Evolutionary conservation across 2,329 filamentous ascomycete genomes (phyloP).

Genomic region (Xylaria sp.): DNA sequence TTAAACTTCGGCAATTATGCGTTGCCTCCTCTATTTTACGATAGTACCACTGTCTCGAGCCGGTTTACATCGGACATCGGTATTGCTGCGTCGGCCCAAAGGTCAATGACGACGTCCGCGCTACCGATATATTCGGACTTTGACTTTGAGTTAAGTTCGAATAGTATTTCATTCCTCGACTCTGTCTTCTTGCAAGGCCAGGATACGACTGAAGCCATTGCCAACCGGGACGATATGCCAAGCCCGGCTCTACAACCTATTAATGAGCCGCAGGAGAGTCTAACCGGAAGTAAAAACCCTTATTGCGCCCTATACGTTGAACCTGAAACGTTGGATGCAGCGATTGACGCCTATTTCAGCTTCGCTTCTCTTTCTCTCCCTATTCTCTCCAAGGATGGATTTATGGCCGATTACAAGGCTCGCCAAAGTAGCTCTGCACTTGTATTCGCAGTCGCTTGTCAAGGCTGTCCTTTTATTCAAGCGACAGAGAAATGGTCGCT

Average conservation of each 20-base stretch:
- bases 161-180: constrained; percentile 23
- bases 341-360: constrained; percentile 30
- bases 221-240: neutral
- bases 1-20: constrained; percentile 4
- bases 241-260: neutral
- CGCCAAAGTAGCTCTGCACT: constrained; percentile 19
- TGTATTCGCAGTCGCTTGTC: constrained; percentile 33
- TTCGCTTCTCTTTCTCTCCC: constrained; percentile 27
- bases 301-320: constrained; percentile 11
- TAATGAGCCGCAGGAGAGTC: constrained; percentile 4
- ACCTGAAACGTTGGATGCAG: constrained; percentile 15
- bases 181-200: constrained; percentile 26
- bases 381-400: constrained; percentile 25
- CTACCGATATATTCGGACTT: constrained; percentile 13
- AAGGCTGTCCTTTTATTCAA: constrained; percentile 26
- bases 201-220: constrained; percentile 9
- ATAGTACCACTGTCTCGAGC: neutral
- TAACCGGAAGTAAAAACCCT: neutral
- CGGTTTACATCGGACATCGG: neutral
- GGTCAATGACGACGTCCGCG: neutral
- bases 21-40: neutral
- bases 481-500: constrained; percentile 22
- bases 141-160: constrained; percentile 23
- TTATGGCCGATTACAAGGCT: constrained; percentile 28
- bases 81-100: neutral